Evolutionary conservation across 73 alveolate genomes (phyloP).

Genomic region (Paramecium pentaurelia): DNA sequence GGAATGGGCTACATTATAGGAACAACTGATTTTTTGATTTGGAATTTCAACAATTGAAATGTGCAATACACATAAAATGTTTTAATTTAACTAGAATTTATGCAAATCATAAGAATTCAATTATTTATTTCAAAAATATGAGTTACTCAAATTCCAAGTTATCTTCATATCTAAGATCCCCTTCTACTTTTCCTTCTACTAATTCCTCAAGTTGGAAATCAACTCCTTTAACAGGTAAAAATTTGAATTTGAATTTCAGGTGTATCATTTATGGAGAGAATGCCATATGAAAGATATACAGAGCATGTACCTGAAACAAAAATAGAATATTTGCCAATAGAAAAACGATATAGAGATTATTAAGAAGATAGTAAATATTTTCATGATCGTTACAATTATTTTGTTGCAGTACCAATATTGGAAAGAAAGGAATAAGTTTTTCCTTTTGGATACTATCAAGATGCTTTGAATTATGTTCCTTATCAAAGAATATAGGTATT

Average conservation of each 20-base stretch:
- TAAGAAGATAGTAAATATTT: neutral
- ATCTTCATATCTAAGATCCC: neutral
- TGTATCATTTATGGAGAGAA: neutral
- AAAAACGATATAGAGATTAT: neutral
- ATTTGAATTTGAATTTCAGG: neutral
- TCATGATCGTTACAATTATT: conserved; percentile 28
- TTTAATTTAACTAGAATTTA: neutral
- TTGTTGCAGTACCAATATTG: conserved; percentile 43
- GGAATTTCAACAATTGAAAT: neutral
- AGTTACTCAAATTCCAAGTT: neutral
- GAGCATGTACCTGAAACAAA: neutral
- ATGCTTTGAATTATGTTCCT: conserved; percentile 22
- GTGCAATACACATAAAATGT: neutral
- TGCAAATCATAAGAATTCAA: neutral
- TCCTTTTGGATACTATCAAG: conserved; percentile 37
- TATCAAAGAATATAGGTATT: neutral
- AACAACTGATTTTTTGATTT: conserved; percentile 73
- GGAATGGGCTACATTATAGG: conserved; percentile 77
- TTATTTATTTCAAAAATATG: neutral
- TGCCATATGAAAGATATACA: neutral
- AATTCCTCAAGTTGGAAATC: neutral
- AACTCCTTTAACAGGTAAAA: neutral
- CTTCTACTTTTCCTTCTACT: neutral
- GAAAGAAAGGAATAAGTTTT: conserved; percentile 49
- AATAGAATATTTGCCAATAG: neutral